phyloP scores from a whole-genome alignment of 2,329 filamentous ascomycete species.

The Apiospora aurea region DNA sequence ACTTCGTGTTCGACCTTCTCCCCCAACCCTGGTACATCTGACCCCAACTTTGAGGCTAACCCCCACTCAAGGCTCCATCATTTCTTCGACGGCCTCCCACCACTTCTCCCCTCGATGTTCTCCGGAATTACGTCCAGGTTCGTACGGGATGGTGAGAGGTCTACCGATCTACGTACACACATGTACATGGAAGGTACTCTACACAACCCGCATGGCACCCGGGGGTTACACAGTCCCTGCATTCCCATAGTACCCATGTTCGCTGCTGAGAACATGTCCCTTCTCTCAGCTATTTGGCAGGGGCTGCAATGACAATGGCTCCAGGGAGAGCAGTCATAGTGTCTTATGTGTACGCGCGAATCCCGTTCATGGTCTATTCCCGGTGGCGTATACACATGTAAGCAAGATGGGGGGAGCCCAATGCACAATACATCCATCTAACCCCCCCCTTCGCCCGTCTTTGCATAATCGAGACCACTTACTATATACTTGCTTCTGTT shows the following conservation, averaged over 20 bases:
- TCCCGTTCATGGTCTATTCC: not conserved
- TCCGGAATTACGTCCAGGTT: not conserved
- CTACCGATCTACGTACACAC: not conserved
- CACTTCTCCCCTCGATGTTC: not conserved
- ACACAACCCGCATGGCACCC: not conserved
- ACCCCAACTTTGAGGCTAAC: slow-evolving; percentile 22
- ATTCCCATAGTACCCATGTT: not conserved
- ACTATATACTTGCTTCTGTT: not conserved
- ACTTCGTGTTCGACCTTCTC: not conserved
- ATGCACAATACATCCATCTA: not conserved
- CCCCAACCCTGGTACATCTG: slow-evolving; percentile 24
- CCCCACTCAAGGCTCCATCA: not conserved
- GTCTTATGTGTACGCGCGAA: not conserved
- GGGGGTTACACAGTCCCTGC: not conserved
- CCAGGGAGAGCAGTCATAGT: not conserved
- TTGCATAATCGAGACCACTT: not conserved
- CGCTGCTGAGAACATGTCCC: not conserved
- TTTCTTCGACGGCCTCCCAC: not conserved
- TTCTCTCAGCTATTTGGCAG: not conserved
- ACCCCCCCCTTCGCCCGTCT: not conserved
- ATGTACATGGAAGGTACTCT: not conserved
- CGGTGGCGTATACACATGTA: slow-evolving; percentile 18
- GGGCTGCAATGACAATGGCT: not conserved
- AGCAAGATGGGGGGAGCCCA: slow-evolving; percentile 7
- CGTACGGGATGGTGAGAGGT: not conserved